Percentiles rank a stretch among this genome's conserved stretches.
Conservation (phyloP, 1,284 basidiomycete species). For the Vanrija humicola region DNA sequence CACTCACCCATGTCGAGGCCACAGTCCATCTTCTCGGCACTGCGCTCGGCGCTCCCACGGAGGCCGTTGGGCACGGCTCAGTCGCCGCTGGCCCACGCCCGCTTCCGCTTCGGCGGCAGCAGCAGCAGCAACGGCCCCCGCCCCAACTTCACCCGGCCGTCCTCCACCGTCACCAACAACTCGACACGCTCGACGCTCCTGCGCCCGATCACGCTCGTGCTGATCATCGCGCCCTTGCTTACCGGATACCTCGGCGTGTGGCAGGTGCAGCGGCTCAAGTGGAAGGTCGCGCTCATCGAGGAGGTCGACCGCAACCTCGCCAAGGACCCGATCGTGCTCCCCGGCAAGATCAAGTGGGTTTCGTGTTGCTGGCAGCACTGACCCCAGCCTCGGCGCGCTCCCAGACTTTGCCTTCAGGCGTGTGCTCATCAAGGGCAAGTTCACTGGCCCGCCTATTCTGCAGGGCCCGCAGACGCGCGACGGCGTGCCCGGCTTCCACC, state of each 20-base stretch:
- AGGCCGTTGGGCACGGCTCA: background rate
- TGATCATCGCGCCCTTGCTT: constrained; percentile 83
- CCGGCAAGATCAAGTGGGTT: constrained; percentile 79
- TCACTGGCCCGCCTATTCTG: constrained; percentile 74
- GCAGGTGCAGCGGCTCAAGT: constrained; percentile 85
- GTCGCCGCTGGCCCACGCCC: background rate
- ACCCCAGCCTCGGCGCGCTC: constrained; percentile 54
- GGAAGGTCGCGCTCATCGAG: constrained; percentile 93
- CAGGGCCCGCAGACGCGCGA: constrained; percentile 82
- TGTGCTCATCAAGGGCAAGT: constrained; percentile 70
- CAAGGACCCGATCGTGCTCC: constrained; percentile 72
- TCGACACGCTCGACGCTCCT: constrained; percentile 21
- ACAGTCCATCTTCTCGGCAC: constrained; percentile 6
- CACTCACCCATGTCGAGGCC: constrained; percentile 15
- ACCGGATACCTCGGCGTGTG: constrained; percentile 90
- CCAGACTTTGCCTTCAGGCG: constrained; percentile 84
- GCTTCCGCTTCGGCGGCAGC: background rate
- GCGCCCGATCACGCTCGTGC: constrained; percentile 66
- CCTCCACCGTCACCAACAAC: constrained; percentile 6
- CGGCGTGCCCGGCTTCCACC: constrained; percentile 59
- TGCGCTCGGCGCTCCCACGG: constrained; percentile 9
- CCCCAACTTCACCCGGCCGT: background rate
- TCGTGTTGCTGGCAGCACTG: background rate
- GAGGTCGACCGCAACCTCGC: constrained; percentile 89
- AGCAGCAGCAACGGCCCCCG: background rate